phyloP scores from a whole-genome alignment of 2,329 filamentous ascomycete species.

The Xylariaceae sp. region DNA sequence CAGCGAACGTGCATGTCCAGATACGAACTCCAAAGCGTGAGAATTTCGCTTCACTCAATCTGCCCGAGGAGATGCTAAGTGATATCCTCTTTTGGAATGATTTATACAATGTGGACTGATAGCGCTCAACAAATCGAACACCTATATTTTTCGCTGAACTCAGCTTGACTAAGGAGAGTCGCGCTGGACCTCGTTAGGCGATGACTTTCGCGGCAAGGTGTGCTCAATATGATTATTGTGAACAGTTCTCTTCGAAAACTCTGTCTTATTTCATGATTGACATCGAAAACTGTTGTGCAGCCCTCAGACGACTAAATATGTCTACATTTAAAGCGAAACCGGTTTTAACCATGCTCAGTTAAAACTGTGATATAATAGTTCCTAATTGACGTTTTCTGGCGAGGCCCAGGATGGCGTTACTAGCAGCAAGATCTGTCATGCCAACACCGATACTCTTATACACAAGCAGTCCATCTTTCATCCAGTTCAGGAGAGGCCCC shows the following conservation, averaged over 20 bases:
- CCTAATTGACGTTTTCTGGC: conserved; percentile 20
- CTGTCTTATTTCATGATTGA: no score
- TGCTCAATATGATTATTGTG: no score
- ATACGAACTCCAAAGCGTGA: conserved; percentile 19
- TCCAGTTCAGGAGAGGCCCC: not conserved
- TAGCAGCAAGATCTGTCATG: conserved; percentile 25
- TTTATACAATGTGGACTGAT: no score
- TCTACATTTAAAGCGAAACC: not conserved
- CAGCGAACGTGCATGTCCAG: conserved; percentile 8
- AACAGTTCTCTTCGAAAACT: no score
- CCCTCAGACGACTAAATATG: no score
- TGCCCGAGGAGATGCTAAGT: conserved; percentile 16
- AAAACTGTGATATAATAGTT: conserved; percentile 19
- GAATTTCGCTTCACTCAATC: conserved; percentile 21
- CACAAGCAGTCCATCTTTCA: conserved; percentile 22
- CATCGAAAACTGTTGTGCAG: no score
- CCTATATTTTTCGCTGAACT: no score
- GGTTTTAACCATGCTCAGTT: not conserved
- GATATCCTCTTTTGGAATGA: conserved; percentile 28
- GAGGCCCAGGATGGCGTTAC: conserved; percentile 23
- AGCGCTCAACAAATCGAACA: no score
- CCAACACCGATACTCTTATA: conserved; percentile 28
- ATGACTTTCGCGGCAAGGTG: no score
- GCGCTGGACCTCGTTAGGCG: no score
- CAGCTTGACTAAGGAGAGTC: no score